Percentiles rank a stretch among this genome's conserved stretches.
phyloP scores from a whole-genome alignment of 192 early-diverging fungal species.

The Bifiguratus adelaidae region DNA sequence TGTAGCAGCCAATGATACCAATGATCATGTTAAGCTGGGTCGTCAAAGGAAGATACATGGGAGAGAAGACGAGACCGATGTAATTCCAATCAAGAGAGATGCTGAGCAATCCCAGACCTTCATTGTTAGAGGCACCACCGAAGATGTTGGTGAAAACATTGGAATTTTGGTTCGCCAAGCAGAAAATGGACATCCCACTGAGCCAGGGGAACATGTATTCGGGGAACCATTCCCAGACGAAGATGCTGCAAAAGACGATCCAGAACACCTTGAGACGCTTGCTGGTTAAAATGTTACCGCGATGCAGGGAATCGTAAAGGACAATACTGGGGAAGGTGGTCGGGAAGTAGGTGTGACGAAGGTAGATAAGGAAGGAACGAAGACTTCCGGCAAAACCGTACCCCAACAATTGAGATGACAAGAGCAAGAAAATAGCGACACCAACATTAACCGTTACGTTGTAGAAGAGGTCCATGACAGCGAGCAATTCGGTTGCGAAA shows the following conservation, averaged over 20 bases:
- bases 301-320: background rate
- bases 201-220: constrained; percentile 8
- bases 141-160: constrained; percentile 16
- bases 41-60: constrained; percentile 11
- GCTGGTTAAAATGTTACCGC: background rate
- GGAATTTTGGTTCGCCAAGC: constrained; percentile 28
- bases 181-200: constrained; percentile 24
- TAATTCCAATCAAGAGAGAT: constrained; percentile 36
- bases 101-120: constrained; percentile 28
- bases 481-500: constrained; percentile 1
- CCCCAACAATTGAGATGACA: background rate
- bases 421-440: background rate
- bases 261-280: background rate
- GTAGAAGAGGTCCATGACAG: background rate
- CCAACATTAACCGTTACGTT: background rate
- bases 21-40: constrained; percentile 8
- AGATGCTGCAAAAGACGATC: background rate
- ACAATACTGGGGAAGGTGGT: background rate
- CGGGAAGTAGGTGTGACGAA: background rate
- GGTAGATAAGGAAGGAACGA: background rate
- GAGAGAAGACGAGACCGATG: constrained; percentile 9
- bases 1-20: constrained; percentile 22
- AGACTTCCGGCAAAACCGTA: constrained; percentile 1
- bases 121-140: constrained; percentile 20
- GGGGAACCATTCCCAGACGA: constrained; percentile 3